Percentiles rank a stretch among this genome's conserved stretches.
Evolutionary conservation across 257 asterid species (phyloP).

Genomic region (Ilex asprella): DNA sequence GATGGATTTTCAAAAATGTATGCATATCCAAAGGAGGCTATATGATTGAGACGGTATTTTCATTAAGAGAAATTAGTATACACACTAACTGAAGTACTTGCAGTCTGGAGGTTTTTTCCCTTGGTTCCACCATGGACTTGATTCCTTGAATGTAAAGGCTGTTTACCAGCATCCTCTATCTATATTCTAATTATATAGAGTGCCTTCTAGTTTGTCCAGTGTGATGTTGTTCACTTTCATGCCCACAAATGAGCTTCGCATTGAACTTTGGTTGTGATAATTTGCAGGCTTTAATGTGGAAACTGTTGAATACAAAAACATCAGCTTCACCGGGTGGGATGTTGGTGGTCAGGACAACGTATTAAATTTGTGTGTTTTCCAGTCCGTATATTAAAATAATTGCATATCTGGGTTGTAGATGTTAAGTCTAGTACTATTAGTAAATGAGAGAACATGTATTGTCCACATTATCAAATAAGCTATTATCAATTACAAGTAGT

Average conservation of each 20-base stretch:
- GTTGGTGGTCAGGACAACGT: constrained; percentile 96
- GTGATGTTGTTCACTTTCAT: no score
- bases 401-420: constrained; percentile 4
- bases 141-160: no score
- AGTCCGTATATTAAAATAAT: neutral
- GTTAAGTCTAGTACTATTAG: neutral
- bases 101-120: no score
- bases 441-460: neutral
- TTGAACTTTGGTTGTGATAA: neutral
- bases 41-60: no score
- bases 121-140: no score
- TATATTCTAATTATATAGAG: no score
- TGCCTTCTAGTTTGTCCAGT: no score
- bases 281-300: constrained; percentile 78
- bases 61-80: no score
- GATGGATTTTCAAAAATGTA: no score
- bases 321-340: constrained; percentile 92
- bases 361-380: constrained; percentile 2
- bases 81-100: no score
- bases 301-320: constrained; percentile 87
- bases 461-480: neutral
- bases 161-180: no score
- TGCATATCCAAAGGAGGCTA: no score
- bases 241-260: neutral
- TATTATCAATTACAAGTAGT: neutral